Base-by-base conservation (phyloP, 371 early-diverging fungal genomes). In the Gilbertella persicaria region DNA sequence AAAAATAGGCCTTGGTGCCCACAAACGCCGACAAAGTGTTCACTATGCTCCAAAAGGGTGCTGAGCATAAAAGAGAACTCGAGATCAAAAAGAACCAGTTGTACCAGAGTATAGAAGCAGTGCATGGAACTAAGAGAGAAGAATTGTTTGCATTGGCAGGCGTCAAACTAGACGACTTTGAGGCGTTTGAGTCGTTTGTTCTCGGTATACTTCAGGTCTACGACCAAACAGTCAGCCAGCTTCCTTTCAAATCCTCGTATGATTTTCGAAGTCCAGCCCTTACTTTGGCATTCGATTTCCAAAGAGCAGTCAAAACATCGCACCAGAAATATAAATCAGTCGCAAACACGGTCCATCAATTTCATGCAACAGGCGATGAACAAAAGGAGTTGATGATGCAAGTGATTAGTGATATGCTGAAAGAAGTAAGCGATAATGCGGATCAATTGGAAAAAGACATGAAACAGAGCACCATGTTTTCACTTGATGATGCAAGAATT, bases 401-500 rank as follows among this genome's bases (percentile, higher is more conserved):
- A 7, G 50, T 80, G 21, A 48, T 80, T 5, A 53, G 68, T 20
- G 66, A 53, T 14, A 74, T 80, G 74, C 39, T 80, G 29, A 59
- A 68, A 42, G 80, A 75, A 51, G 73, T 80, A n/a, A 63, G 78
- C 36, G 53, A 75, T 44, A 66, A 64, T 42, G 76, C 75, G 5
- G 78, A 80, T 62, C 73, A 67, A 19, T 36, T 77, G 23, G 78
- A 80, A 55, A 50, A 73, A 40, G 78, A 63, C 16, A 80, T 77
- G 74, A 66, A 73, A 14, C 59, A 66, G 6, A 68, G 73, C 45
- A 64, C 60, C 47, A 50, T 56, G 28, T 64, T 63, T 26, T 61
- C 62, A 0, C 35, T 60, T 12, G 66, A 68, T 14, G 66, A 70
- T 41, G 71, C 66, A 10, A 55, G 55, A 8, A 62, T 80, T 10